Evolutionary conservation across 2,329 filamentous ascomycete species (phyloP).

Genomic region (Metarhizium anisopliae): DNA sequence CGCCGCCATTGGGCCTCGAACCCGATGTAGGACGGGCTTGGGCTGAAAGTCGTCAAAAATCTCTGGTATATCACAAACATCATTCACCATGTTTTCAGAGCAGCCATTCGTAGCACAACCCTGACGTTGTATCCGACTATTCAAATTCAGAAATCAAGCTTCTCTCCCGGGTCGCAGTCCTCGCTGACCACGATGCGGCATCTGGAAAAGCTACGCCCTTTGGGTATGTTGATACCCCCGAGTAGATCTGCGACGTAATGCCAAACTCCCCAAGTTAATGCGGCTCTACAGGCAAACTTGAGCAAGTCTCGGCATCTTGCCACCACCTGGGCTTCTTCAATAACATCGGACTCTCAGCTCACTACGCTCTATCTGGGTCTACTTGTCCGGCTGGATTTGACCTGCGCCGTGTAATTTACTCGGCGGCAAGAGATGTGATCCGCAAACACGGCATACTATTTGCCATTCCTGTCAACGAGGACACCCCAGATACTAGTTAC

Average conservation of each 20-base stretch:
- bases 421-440: conserved; percentile 25
- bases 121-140: too few relatives aligned
- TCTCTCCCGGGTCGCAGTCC: too few relatives aligned
- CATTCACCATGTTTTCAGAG: too few relatives aligned
- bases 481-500: conserved; percentile 24
- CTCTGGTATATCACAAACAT: neutral
- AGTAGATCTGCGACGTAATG: neutral
- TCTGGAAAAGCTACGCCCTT: neutral
- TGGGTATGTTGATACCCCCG: neutral
- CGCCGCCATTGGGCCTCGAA: neutral
- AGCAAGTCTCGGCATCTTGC: conserved; percentile 33
- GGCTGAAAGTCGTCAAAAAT: too few relatives aligned
- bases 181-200: neutral
- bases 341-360: conserved; percentile 31
- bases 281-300: conserved; percentile 25
- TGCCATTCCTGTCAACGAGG: conserved; percentile 30
- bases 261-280: neutral
- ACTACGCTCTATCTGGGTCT: conserved; percentile 21
- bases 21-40: neutral
- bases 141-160: too few relatives aligned
- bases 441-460: conserved; percentile 31
- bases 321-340: conserved; percentile 33
- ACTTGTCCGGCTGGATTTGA: conserved; percentile 17
- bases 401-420: conserved; percentile 19
- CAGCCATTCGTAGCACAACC: too few relatives aligned